phyloP scores from a whole-genome alignment of 2,329 filamentous ascomycete genomes.

The Exophiala mesophila region DNA sequence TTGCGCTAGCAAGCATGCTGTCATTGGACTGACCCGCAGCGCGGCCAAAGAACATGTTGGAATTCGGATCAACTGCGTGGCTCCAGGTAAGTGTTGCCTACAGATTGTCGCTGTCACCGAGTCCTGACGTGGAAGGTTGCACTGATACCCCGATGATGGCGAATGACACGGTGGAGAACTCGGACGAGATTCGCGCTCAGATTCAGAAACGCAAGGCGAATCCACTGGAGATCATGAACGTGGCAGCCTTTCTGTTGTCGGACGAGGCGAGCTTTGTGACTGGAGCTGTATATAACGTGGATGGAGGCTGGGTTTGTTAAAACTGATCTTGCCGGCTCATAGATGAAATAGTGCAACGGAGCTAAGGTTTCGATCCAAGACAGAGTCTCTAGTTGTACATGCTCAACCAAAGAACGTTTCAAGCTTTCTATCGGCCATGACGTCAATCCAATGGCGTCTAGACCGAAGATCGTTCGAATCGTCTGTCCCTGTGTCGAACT shows the following conservation, averaged over 20 bases:
- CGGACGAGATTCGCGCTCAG: slow-evolving; percentile 2
- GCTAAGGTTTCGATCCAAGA: background rate
- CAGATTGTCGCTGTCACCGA: background rate
- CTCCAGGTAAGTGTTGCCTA: slow-evolving; percentile 6
- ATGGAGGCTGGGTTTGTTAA: slow-evolving; percentile 8
- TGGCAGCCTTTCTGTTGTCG: slow-evolving; percentile 6
- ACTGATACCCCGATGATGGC: slow-evolving; percentile 8
- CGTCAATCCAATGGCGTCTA: slow-evolving; percentile 14
- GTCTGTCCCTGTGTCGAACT: slow-evolving; percentile 10
- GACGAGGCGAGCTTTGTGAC: slow-evolving; percentile 10
- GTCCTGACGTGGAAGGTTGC: background rate
- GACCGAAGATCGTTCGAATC: slow-evolving; percentile 8
- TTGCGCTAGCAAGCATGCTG: slow-evolving; percentile 38
- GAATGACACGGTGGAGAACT: slow-evolving; percentile 1
- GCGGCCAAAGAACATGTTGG: slow-evolving; percentile 6
- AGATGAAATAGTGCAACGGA: background rate
- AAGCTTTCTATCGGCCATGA: slow-evolving; percentile 14
- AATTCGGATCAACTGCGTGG: slow-evolving; percentile 8
- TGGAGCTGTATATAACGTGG: slow-evolving; percentile 1
- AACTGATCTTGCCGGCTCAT: slow-evolving; percentile 2
- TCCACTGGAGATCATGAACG: slow-evolving; percentile 6
- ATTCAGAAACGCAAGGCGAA: slow-evolving; percentile 5
- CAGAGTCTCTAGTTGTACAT: background rate
- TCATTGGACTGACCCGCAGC: slow-evolving; percentile 35
- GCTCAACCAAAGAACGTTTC: slow-evolving; percentile 15